A percentile compares a stretch with the other conserved stretches of the same genome.
Conservation (phyloP, 495 filamentous ascomycete genomes). For the Tuber indicum region DNA sequence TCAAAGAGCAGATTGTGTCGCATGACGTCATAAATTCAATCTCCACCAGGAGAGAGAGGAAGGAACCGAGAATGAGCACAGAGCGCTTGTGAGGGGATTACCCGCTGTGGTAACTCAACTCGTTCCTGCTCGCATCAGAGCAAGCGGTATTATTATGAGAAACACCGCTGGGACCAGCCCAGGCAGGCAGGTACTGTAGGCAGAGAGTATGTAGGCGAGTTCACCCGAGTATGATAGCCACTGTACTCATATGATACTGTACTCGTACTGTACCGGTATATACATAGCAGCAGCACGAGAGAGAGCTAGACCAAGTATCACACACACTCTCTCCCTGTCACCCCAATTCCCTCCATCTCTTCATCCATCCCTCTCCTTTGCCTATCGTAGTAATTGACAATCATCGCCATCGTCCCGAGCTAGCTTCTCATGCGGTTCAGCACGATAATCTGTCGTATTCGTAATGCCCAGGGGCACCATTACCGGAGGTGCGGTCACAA, state of each 20-base stretch:
- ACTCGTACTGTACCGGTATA: too few relatives aligned
- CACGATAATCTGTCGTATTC: background rate
- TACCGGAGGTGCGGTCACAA: background rate
- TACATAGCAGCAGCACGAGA: background rate
- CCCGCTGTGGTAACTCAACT: background rate
- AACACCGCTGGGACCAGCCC: background rate
- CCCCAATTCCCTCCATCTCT: background rate
- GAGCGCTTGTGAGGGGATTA: background rate
- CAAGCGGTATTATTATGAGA: background rate
- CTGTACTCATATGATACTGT: too few relatives aligned
- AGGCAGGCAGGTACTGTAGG: background rate
- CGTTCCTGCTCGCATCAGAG: background rate
- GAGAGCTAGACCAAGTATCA: background rate
- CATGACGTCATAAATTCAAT: background rate
- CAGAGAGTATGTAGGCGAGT: background rate
- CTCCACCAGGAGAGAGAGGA: background rate
- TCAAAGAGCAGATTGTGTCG: background rate
- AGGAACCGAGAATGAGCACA: background rate
- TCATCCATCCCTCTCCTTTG: background rate
- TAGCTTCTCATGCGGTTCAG: background rate
- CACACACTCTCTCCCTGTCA: background rate
- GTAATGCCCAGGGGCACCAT: slow-evolving; percentile 2
- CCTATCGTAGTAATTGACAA: background rate
- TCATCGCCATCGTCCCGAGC: background rate
- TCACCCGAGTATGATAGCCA: background rate